Base-by-base conservation (phyloP, 1,284 basidiomycete species). In the Malassezia restricta region DNA sequence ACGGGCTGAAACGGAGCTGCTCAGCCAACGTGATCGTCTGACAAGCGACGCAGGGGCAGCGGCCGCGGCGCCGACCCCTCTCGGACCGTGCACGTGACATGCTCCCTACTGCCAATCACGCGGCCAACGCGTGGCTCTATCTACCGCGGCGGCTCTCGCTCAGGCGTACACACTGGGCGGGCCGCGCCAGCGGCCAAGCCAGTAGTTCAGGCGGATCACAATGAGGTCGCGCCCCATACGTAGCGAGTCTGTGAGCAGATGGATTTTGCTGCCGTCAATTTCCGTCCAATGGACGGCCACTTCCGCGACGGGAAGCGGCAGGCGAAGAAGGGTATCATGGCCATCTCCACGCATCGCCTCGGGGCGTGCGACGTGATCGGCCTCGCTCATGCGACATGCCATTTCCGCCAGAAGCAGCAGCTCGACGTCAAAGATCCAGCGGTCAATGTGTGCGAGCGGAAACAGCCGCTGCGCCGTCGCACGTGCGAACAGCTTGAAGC, bases 361-460 rank as follows among this genome's bases (percentile, higher is more conserved):
- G 8, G n/a, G 32, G 20, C 47, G 53, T 35, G 45, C 28, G 15
- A 28, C 42, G 24, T 55, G 37, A 11, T 27, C 30, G 14, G 27
- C 38, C 27, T 52, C 49, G 30, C 49, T 52, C 17, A 44, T 31
- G 7, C 53, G 48, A n/a, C 58, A 56, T 15, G 59, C 53, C 15
- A 64, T 65, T 43, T 71, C 65, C 3, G 89, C 87, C 15, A 91
- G 79, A n/a, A 92, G 77, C n/a, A 94, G 77, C 2, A 94, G 79
- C 71, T 94, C 90, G 49, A 92, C 90, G 72, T 94, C 89, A 66
- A 94, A 94, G 68, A 92, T 90, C 89, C 89, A 94, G 9, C 68
- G 62, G 47, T 71, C 65, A 43, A 70, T 71, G 50, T 71, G 69
- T 7, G 56, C 49, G 6, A 57, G 40, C 0, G 87, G 87, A 74